Evolutionary conservation across 1,284 basidiomycete genomes (phyloP).

Genomic region (Tilletia horrida): DNA sequence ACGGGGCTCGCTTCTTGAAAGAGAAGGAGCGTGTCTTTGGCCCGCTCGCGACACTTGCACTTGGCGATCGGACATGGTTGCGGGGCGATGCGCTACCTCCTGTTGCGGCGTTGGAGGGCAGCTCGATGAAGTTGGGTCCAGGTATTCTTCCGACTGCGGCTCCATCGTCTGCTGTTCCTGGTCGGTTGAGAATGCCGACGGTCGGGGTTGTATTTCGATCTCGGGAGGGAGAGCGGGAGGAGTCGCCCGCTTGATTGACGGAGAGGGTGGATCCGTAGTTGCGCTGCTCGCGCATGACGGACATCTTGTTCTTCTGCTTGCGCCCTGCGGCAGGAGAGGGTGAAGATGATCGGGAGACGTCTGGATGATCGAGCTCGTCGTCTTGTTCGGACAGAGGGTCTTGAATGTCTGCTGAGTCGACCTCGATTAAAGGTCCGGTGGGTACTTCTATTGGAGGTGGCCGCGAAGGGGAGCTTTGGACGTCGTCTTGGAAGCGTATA

Average conservation of each 20-base stretch:
- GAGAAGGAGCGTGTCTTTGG: not conserved
- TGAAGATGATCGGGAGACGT: not conserved
- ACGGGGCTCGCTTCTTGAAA: conserved; percentile 11
- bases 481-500: conserved; percentile 14
- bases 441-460: not conserved
- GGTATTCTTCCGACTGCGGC: no score
- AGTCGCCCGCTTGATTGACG: not conserved
- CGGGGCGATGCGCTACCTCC: no score
- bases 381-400: not conserved
- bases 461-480: not conserved
- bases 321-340: not conserved
- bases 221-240: not conserved
- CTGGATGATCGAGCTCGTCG: not conserved
- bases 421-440: conserved; percentile 3
- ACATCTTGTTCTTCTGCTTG: conserved; percentile 6
- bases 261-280: conserved; percentile 13
- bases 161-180: no score
- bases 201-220: not conserved
- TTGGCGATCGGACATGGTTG: no score
- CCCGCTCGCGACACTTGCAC: no score
- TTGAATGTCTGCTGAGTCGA: no score
- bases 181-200: no score
- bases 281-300: conserved; percentile 12
- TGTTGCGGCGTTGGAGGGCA: no score
- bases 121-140: no score